Evolutionary conservation across 768 basidiomycete genomes (phyloP).

Genomic region (Cystobasidium tubakii): DNA sequence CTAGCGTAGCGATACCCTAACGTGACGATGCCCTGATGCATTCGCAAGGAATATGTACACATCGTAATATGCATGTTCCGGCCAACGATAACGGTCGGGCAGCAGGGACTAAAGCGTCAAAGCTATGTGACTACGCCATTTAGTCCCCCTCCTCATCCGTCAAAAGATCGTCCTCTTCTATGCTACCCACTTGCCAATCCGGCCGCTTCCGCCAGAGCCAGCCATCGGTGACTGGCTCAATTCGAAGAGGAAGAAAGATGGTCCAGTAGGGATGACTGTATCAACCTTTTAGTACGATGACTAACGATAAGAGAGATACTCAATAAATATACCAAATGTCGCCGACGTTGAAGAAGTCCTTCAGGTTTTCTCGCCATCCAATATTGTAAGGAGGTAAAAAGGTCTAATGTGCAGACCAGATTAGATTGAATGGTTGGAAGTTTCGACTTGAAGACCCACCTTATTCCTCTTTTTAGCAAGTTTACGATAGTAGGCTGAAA

Average conservation of each 20-base stretch:
- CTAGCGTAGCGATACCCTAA: no score
- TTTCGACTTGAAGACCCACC: slow-evolving; percentile 47
- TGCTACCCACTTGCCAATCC: slow-evolving; percentile 58
- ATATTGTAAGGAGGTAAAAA: slow-evolving; percentile 90
- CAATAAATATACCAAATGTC: slow-evolving; percentile 63
- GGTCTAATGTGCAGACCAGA: slow-evolving; percentile 51
- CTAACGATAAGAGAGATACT: no score
- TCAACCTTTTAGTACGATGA: no score
- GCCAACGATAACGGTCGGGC: no score
- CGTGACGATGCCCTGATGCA: no score
- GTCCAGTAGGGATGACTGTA: slow-evolving; percentile 63
- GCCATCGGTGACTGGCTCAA: slow-evolving; percentile 79
- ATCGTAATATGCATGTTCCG: no score
- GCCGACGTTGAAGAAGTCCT: slow-evolving; percentile 81
- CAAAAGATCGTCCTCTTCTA: slow-evolving; percentile 72
- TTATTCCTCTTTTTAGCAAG: slow-evolving; percentile 64
- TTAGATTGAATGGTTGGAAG: slow-evolving; percentile 13
- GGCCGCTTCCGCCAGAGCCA: slow-evolving; percentile 66
- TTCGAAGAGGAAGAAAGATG: slow-evolving; percentile 72
- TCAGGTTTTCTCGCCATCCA: slow-evolving; percentile 66
- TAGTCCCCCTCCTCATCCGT: slow-evolving; percentile 64
- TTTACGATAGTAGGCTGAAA: slow-evolving; percentile 60
- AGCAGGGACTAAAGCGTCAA: no score
- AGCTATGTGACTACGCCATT: background rate
- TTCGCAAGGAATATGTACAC: no score